Percentiles rank a stretch among this genome's conserved stretches.
phyloP scores from a whole-genome alignment of 2,329 filamentous ascomycete species.

The Aspergillus sclerotialis region DNA sequence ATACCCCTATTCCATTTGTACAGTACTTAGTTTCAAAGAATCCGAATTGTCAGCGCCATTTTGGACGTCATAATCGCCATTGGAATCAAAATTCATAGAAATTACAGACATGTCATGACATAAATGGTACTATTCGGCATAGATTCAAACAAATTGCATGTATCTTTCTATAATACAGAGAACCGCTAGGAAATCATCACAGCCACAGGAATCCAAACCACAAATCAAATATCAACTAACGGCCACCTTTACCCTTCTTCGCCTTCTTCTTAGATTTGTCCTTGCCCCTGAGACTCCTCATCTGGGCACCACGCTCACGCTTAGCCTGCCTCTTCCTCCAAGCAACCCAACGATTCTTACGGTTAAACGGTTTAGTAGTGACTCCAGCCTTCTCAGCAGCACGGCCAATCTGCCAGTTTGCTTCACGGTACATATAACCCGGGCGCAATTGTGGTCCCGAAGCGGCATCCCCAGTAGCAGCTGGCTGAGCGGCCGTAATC shows the following conservation, averaged over 20 bases:
- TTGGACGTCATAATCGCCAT: too few species aligned
- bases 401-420: slow-evolving; percentile 62
- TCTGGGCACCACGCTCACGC: slow-evolving; percentile 45
- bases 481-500: slow-evolving; percentile 14
- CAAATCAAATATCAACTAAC: slow-evolving; percentile 12
- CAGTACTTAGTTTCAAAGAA: too few species aligned
- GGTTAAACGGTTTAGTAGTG: slow-evolving; percentile 49
- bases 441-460: slow-evolving; percentile 37
- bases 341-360: slow-evolving; percentile 55
- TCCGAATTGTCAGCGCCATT: too few species aligned
- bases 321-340: slow-evolving; percentile 55
- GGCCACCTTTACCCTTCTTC: slow-evolving; percentile 30
- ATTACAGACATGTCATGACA: background rate
- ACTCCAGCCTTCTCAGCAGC: slow-evolving; percentile 55
- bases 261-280: slow-evolving; percentile 24
- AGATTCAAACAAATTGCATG: slow-evolving; percentile 4
- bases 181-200: slow-evolving; percentile 18
- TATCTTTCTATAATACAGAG: slow-evolving; percentile 29
- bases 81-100: background rate
- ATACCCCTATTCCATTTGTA: too few species aligned
- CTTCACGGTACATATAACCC: slow-evolving; percentile 58
- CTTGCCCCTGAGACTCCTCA: slow-evolving; percentile 47
- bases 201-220: slow-evolving; percentile 18
- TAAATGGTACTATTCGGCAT: slow-evolving; percentile 3
- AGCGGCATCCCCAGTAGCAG: slow-evolving; percentile 16